Conservation (phyloP, 164 flowering plant genomes). For the Echeveria elegans region DNA sequence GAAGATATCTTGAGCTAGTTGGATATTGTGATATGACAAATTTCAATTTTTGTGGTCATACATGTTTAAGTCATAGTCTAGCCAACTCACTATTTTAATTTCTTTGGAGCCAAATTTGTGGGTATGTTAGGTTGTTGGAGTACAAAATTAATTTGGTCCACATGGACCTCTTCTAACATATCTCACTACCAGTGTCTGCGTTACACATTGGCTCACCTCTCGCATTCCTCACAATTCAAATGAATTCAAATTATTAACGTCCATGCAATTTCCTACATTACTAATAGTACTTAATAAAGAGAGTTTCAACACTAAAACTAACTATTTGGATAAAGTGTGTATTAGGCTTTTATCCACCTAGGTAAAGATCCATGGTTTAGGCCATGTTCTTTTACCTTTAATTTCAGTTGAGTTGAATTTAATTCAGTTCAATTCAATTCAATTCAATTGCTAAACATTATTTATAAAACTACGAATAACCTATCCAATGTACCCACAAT, state of each 20-base stretch:
- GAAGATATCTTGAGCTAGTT: background rate
- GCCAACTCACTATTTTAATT: background rate
- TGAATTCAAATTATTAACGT: background rate
- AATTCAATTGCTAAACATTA: too few relatives aligned
- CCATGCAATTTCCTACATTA: background rate
- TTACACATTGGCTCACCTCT: background rate
- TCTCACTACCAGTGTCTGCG: background rate
- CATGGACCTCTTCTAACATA: background rate
- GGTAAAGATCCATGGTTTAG: too few relatives aligned
- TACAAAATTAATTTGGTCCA: background rate
- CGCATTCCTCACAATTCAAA: background rate
- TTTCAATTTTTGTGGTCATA: background rate
- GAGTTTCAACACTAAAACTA: background rate
- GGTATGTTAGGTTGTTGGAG: background rate
- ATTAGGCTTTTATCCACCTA: too few relatives aligned
- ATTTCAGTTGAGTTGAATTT: too few relatives aligned
- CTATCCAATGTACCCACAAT: too few relatives aligned
- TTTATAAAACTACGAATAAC: too few relatives aligned
- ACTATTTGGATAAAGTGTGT: background rate
- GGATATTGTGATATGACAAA: background rate
- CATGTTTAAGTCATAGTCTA: background rate
- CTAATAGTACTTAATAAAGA: too few relatives aligned
- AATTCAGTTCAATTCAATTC: too few relatives aligned
- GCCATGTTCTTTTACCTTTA: too few relatives aligned
- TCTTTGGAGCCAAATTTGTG: constrained; percentile 1